Percentiles rank a stretch among this genome's conserved stretches.
Conservation (phyloP, 441 rosid genomes). For the Theobroma grandiflorum region DNA sequence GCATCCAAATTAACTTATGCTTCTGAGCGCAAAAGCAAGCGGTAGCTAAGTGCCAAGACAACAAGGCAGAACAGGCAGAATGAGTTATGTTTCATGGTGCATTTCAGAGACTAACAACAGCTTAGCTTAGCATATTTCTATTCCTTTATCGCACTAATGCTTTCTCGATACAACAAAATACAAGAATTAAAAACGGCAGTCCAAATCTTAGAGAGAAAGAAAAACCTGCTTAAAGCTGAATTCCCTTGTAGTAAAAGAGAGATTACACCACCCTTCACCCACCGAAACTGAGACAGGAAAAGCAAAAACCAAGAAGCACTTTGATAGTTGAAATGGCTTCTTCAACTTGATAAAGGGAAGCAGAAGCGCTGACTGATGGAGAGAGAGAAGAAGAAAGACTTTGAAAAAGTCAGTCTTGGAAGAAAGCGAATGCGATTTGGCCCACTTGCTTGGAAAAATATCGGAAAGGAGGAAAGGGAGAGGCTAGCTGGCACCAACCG, state of each 20-base stretch:
- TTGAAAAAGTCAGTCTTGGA: no score
- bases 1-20: background rate
- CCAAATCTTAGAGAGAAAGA: background rate
- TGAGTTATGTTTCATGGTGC: background rate
- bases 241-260: background rate
- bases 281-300: no score
- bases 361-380: no score
- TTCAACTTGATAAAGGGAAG: no score
- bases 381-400: no score
- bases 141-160: background rate
- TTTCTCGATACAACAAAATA: background rate
- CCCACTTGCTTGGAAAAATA: no score
- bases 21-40: background rate
- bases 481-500: no score
- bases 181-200: background rate
- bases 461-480: no score
- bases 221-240: conserved; percentile 22
- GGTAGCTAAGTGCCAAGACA: background rate
- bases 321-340: no score
- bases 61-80: background rate
- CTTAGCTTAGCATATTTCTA: background rate
- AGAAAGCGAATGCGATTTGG: no score
- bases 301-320: no score
- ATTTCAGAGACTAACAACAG: background rate
- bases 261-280: no score